These are phyloP conservation scores for Hyphopichia wangnamkhiaoensis DNA, from an alignment of 1,139 yeast species.

Conservation along the genomic window DNA sequence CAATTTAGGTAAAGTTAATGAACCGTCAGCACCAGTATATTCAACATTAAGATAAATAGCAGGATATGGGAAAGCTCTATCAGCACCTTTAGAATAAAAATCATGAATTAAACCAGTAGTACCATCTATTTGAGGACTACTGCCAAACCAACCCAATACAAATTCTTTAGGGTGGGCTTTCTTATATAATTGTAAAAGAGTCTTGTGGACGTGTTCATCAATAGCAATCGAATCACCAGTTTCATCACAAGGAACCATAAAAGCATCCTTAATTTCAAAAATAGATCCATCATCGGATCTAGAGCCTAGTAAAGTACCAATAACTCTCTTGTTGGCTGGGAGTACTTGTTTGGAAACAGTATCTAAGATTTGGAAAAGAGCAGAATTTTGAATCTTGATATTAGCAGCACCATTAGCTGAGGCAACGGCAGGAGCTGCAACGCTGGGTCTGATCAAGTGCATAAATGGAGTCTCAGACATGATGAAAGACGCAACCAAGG, in stretches of 20 bases:
- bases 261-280: slow-evolving; percentile 74
- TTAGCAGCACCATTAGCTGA: slow-evolving; percentile 48
- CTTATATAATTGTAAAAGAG: slow-evolving; percentile 71
- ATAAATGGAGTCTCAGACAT: slow-evolving; percentile 31
- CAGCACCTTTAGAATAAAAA: slow-evolving; percentile 70
- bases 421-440: slow-evolving; percentile 54
- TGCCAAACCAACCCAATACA: slow-evolving; percentile 89
- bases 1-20: slow-evolving; percentile 45
- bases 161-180: slow-evolving; percentile 78
- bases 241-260: slow-evolving; percentile 81
- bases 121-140: slow-evolving; percentile 62
- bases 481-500: too few species aligned
- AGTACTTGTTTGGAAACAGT: slow-evolving; percentile 47
- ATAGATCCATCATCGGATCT: slow-evolving; percentile 87
- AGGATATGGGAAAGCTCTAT: slow-evolving; percentile 73
- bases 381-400: slow-evolving; percentile 65
- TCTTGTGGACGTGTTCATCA: slow-evolving; percentile 73
- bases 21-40: slow-evolving; percentile 39
- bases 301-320: slow-evolving; percentile 80
- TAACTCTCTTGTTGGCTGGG: slow-evolving; percentile 56
- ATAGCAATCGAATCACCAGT: slow-evolving; percentile 73
- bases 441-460: slow-evolving; percentile 64
- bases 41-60: slow-evolving; percentile 74
- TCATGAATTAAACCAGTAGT: slow-evolving; percentile 85
- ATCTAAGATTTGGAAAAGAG: slow-evolving; percentile 67